A percentile compares a stretch with the other conserved stretches of the same genome.
phyloP scores from a whole-genome alignment of 1,139 yeast species.

The Meyerozyma guilliermondii region DNA sequence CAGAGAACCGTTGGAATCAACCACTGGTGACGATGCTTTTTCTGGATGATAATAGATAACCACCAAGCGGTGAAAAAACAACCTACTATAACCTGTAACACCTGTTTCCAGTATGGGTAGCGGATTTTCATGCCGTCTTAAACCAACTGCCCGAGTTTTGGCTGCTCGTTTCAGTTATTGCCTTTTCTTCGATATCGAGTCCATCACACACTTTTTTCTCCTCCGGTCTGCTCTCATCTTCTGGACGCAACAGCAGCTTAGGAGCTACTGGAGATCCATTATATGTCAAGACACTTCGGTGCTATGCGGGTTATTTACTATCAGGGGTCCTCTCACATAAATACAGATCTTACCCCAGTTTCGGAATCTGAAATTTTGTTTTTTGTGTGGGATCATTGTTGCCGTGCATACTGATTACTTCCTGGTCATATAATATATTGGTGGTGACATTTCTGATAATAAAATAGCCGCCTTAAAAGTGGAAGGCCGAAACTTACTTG shows the following conservation, averaged over 20 bases:
- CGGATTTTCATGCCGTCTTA: not conserved
- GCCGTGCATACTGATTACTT: not conserved
- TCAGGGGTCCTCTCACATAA: not conserved
- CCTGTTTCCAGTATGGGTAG: slow-evolving; percentile 10
- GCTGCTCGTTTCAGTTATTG: not conserved
- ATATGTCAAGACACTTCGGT: not conserved
- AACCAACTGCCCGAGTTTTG: not conserved
- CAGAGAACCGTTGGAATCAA: slow-evolving; percentile 59
- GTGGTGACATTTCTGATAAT: too few relatives aligned
- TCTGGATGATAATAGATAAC: slow-evolving; percentile 53
- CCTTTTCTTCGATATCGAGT: not conserved
- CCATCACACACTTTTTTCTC: not conserved
- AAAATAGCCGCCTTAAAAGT: too few relatives aligned
- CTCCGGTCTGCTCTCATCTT: not conserved
- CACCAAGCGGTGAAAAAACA: slow-evolving; percentile 64
- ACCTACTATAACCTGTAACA: slow-evolving; percentile 29
- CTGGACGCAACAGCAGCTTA: not conserved
- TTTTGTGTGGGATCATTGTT: not conserved
- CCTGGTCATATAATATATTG: not conserved
- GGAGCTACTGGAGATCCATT: not conserved
- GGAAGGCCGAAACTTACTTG: too few relatives aligned
- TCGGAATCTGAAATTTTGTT: not conserved
- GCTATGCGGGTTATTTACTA: not conserved
- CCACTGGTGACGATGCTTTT: slow-evolving; percentile 52
- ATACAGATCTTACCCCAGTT: not conserved